phyloP scores from a whole-genome alignment of 2,329 filamentous ascomycete species.

The Tolypocladium ovalisporum region DNA sequence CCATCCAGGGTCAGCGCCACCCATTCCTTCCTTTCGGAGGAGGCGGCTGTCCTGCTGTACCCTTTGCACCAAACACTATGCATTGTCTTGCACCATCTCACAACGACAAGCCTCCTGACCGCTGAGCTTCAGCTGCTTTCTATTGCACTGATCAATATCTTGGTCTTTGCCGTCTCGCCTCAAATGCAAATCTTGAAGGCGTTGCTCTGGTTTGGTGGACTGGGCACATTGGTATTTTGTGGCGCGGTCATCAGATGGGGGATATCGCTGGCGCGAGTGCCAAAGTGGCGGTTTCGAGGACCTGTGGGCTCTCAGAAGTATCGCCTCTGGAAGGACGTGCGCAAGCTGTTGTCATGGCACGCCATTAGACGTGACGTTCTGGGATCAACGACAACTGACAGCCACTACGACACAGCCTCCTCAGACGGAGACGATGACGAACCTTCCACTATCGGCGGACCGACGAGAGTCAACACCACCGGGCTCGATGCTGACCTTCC shows the following conservation, averaged over 20 bases:
- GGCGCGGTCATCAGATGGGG: constrained; percentile 70
- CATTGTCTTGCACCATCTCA: constrained; percentile 64
- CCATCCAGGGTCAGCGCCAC: constrained; percentile 20
- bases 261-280: constrained; percentile 75
- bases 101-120: constrained; percentile 76
- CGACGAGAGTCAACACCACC: constrained; percentile 19
- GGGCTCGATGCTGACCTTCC: constrained; percentile 7
- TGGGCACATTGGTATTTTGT: constrained; percentile 64
- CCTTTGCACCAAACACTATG: constrained; percentile 74
- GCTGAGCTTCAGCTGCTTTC: constrained; percentile 85
- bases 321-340: constrained; percentile 26
- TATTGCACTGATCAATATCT: constrained; percentile 67
- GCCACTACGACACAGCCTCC: constrained; percentile 17
- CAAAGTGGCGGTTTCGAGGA: constrained; percentile 77
- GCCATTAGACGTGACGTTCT: constrained; percentile 31
- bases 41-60: constrained; percentile 58
- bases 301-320: constrained; percentile 25
- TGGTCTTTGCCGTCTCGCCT: constrained; percentile 67
- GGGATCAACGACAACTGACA: constrained; percentile 18
- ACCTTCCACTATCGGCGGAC: constrained; percentile 8
- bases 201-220: constrained; percentile 73
- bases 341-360: constrained; percentile 32
- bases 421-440: constrained; percentile 21
- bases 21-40: constrained; percentile 38
- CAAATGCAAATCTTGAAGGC: constrained; percentile 79